Evolutionary conservation across 2,329 filamentous ascomycete species (phyloP).

Genomic region (Paecilomyces formosus): DNA sequence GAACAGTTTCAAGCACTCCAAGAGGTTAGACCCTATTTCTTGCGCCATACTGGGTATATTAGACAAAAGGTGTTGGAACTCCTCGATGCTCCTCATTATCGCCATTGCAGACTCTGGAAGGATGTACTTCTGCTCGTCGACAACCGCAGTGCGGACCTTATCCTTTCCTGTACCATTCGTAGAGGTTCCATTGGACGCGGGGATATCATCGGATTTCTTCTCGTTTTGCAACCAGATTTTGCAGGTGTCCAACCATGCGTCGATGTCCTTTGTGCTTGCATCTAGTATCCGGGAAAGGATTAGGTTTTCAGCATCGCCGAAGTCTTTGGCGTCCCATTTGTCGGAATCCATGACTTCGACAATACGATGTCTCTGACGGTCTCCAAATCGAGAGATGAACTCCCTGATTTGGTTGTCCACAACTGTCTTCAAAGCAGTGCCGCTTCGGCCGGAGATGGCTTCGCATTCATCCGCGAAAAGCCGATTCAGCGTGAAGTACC

Average conservation of each 20-base stretch:
- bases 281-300: constrained; percentile 49
- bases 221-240: constrained; percentile 43
- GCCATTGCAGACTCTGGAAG: constrained; percentile 76
- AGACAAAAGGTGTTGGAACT: constrained; percentile 74
- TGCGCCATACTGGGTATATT: constrained; percentile 83
- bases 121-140: constrained; percentile 80
- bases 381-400: constrained; percentile 52
- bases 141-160: constrained; percentile 62
- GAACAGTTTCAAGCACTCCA: constrained; percentile 86
- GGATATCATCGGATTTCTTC: constrained; percentile 12
- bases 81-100: constrained; percentile 72
- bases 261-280: constrained; percentile 52
- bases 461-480: constrained; percentile 62
- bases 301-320: constrained; percentile 45
- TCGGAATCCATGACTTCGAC: constrained; percentile 54
- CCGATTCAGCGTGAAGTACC: constrained; percentile 56
- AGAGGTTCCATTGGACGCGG: constrained; percentile 29
- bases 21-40: constrained; percentile 69
- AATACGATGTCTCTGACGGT: constrained; percentile 50
- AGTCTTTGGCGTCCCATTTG: constrained; percentile 59
- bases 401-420: constrained; percentile 57
- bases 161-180: constrained; percentile 45
- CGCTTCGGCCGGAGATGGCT: constrained; percentile 56
- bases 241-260: constrained; percentile 45
- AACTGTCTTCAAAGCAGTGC: constrained; percentile 51